Evolutionary conservation across 1,284 basidiomycete species (phyloP).

Genomic region (Cutaneotrichosporon sp.): DNA sequence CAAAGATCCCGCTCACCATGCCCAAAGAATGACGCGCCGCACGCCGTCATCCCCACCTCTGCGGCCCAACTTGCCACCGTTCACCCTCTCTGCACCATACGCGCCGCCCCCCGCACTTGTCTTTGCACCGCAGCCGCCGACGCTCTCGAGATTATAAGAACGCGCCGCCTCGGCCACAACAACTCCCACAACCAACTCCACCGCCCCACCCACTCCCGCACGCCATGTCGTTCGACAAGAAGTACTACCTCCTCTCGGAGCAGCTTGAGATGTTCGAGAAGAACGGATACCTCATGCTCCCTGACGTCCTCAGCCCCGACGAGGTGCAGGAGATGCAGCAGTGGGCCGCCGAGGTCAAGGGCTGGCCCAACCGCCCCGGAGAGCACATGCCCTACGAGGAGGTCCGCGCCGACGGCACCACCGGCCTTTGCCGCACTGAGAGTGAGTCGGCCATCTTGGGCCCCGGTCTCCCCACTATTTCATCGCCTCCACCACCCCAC

Average conservation of each 20-base stretch:
- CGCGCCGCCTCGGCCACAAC: too few relatives aligned
- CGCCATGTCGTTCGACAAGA: constrained; percentile 19
- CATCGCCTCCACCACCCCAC: too few relatives aligned
- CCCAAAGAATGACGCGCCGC: too few relatives aligned
- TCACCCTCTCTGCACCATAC: too few relatives aligned
- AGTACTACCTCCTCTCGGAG: constrained; percentile 23
- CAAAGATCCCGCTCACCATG: neutral
- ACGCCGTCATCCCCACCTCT: too few relatives aligned
- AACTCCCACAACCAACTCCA: neutral
- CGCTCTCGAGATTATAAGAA: neutral
- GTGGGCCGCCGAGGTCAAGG: constrained; percentile 42
- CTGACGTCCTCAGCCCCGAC: constrained; percentile 26
- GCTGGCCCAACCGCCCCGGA: constrained; percentile 34
- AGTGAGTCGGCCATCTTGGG: too few relatives aligned
- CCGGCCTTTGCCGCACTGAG: constrained; percentile 40
- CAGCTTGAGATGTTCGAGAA: constrained; percentile 27
- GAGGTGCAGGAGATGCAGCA: constrained; percentile 30
- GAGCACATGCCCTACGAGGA: constrained; percentile 47
- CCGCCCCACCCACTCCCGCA: neutral
- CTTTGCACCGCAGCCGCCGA: too few relatives aligned
- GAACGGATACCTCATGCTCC: constrained; percentile 36
- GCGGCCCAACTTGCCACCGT: too few relatives aligned
- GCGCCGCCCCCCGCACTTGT: too few relatives aligned
- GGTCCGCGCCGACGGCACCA: constrained; percentile 33
- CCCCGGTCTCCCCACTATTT: too few relatives aligned